Evolutionary conservation across 768 basidiomycete species (phyloP).

Genomic region (Collybiopsis confluens): DNA sequence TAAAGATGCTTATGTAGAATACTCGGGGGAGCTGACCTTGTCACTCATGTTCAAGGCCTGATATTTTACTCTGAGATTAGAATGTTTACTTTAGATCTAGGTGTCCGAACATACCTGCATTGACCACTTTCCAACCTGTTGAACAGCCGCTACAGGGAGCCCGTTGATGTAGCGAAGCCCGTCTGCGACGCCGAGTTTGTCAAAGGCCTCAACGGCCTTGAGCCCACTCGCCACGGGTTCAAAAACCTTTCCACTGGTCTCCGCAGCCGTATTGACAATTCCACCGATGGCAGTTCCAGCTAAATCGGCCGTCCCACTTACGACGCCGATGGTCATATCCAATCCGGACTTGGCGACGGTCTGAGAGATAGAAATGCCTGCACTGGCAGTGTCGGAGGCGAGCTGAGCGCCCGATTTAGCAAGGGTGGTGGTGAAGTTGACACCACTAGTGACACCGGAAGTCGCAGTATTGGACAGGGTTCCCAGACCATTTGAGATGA

Average conservation of each 20-base stretch:
- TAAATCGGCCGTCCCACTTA: conserved; percentile 21
- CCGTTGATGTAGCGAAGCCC: conserved; percentile 20
- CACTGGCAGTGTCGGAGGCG: conserved; percentile 9
- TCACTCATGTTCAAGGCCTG: conserved; percentile 17
- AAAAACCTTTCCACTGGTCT: conserved; percentile 18
- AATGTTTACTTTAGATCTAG: no score
- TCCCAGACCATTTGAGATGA: background rate
- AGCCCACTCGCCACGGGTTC: conserved; percentile 20
- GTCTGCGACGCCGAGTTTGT: conserved; percentile 11
- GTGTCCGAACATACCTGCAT: conserved; percentile 1
- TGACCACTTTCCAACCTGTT: conserved; percentile 15
- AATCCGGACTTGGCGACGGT: conserved; percentile 15
- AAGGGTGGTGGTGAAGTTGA: conserved; percentile 5
- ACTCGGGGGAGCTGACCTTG: conserved; percentile 5
- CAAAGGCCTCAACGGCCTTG: conserved; percentile 17
- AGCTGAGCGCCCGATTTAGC: conserved; percentile 10
- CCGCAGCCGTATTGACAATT: conserved; percentile 16
- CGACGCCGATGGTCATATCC: conserved; percentile 26
- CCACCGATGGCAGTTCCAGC: conserved; percentile 19
- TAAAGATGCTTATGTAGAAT: background rate
- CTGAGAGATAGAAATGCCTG: conserved; percentile 14
- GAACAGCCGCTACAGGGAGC: conserved; percentile 17
- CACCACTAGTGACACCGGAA: conserved; percentile 2
- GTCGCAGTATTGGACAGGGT: background rate
- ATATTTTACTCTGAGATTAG: background rate